A percentile compares a stretch with the other conserved stretches of the same genome.
Conservation (phyloP, 257 asterid genomes). For the Pogostemon cablin region DNA sequence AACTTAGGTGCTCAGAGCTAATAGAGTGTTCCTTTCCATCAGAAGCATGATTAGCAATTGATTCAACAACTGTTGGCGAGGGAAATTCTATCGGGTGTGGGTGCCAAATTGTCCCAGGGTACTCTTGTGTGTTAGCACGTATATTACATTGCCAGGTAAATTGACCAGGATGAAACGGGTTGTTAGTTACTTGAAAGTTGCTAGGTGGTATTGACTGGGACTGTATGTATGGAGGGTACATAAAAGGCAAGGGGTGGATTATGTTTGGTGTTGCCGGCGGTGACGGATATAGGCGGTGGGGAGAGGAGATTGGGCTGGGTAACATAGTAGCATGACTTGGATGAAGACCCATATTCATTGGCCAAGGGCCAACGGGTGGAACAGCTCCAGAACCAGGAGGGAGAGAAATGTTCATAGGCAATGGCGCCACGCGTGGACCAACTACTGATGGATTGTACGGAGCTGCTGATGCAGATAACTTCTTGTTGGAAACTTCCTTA, state of each 20-base stretch:
- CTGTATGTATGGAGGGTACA: slow-evolving; percentile 83
- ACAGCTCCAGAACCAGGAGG: slow-evolving; percentile 69
- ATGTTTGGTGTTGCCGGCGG: slow-evolving; percentile 90
- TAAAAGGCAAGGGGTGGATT: slow-evolving; percentile 82
- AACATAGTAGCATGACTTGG: slow-evolving; percentile 74
- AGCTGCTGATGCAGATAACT: slow-evolving; percentile 95
- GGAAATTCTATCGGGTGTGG: slow-evolving; percentile 73
- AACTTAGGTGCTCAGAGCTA: slow-evolving; percentile 49
- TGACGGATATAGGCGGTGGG: slow-evolving; percentile 88
- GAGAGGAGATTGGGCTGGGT: slow-evolving; percentile 75
- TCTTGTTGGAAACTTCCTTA: slow-evolving; percentile 66
- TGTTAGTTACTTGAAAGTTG: slow-evolving; percentile 64
- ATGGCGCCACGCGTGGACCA: slow-evolving; percentile 59
- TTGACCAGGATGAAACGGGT: slow-evolving; percentile 71
- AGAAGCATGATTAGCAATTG: slow-evolving; percentile 47
- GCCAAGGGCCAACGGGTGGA: slow-evolving; percentile 75
- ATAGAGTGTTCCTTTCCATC: slow-evolving; percentile 50
- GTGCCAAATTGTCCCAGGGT: slow-evolving; percentile 78
- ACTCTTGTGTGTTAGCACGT: slow-evolving; percentile 60
- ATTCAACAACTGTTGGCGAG: slow-evolving; percentile 67
- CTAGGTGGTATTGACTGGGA: slow-evolving; percentile 66
- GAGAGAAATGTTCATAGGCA: slow-evolving; percentile 61
- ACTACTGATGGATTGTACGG: slow-evolving; percentile 87
- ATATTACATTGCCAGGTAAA: slow-evolving; percentile 82
- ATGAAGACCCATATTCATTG: slow-evolving; percentile 84